A percentile compares a stretch with the other conserved stretches of the same genome.
These are phyloP conservation scores for Penicillium ucsense DNA, from an alignment of 495 filamentous ascomycete species.

Conservation along the genomic window DNA sequence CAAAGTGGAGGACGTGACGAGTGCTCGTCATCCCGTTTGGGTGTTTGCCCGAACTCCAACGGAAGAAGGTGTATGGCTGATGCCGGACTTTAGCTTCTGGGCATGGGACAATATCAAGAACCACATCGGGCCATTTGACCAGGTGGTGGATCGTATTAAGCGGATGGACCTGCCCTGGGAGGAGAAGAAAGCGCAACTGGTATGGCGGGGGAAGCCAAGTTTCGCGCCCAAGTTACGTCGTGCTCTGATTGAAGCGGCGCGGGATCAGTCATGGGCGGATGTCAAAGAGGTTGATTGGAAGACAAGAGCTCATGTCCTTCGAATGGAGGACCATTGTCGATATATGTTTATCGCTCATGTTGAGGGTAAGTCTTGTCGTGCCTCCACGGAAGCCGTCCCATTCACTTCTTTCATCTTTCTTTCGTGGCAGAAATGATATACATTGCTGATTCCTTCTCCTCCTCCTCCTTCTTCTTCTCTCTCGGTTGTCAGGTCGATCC, in stretches of 20 bases:
- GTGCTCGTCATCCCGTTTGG: slow-evolving; percentile 43
- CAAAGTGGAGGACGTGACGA: slow-evolving; percentile 32
- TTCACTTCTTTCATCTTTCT: no score
- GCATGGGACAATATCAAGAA: slow-evolving; percentile 53
- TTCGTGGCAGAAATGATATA: not conserved
- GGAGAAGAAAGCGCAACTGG: slow-evolving; percentile 43
- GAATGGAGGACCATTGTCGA: slow-evolving; percentile 46
- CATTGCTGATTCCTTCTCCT: not conserved
- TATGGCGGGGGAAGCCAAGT: slow-evolving; percentile 57
- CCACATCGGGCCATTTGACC: slow-evolving; percentile 47
- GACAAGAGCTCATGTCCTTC: slow-evolving; percentile 27
- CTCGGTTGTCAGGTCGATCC: slow-evolving; percentile 21
- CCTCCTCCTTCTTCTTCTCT: not conserved
- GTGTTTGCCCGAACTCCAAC: slow-evolving; percentile 32
- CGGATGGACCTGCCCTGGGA: slow-evolving; percentile 34
- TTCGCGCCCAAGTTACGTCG: slow-evolving; percentile 38
- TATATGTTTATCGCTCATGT: slow-evolving; percentile 52
- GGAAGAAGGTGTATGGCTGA: slow-evolving; percentile 49
- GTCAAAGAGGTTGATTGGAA: slow-evolving; percentile 42
- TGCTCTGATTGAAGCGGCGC: slow-evolving; percentile 38
- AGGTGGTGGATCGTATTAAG: slow-evolving; percentile 42
- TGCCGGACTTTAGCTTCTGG: slow-evolving; percentile 77
- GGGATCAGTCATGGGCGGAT: slow-evolving; percentile 45
- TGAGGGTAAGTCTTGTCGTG: slow-evolving; percentile 31
- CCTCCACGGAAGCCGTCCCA: no score